A percentile compares a stretch with the other conserved stretches of the same genome.
Evolutionary conservation across 2,329 filamentous ascomycete genomes (phyloP).

Genomic region (Calonectria ilicicola): DNA sequence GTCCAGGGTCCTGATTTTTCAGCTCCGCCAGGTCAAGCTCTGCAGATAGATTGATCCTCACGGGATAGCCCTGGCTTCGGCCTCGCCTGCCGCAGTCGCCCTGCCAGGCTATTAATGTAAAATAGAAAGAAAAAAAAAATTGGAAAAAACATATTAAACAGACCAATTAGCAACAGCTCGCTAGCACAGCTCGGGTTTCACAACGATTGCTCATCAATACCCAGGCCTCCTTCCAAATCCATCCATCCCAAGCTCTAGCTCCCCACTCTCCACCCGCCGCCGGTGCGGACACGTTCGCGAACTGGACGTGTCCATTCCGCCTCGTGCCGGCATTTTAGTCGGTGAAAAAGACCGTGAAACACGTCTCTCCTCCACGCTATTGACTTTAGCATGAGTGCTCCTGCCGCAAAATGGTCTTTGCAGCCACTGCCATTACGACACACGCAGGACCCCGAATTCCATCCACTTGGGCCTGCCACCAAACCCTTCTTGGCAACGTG

Average conservation of each 20-base stretch:
- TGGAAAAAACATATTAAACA: not conserved
- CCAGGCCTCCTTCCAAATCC: constrained; percentile 8
- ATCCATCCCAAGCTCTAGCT: constrained; percentile 8
- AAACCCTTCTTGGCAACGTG: not conserved
- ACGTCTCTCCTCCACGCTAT: not conserved
- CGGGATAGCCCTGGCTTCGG: not conserved
- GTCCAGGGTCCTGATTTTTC: not conserved
- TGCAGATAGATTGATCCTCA: not conserved
- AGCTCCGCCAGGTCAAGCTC: not conserved
- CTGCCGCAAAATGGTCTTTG: not conserved
- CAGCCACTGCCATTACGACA: not conserved
- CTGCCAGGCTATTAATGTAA: not conserved
- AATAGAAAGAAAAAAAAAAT: not conserved
- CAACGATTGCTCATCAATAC: constrained; percentile 17
- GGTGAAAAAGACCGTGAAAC: constrained; percentile 4
- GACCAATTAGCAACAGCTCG: constrained; percentile 1
- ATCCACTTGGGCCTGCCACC: not conserved
- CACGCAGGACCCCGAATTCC: not conserved
- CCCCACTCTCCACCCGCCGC: constrained; percentile 25
- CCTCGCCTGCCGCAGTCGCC: not conserved
- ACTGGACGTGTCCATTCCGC: not conserved
- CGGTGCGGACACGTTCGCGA: constrained; percentile 20
- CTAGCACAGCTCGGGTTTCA: constrained; percentile 28
- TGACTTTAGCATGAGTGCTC: not conserved
- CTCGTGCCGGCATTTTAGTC: not conserved